These are phyloP conservation scores for Carnegiea gigantea DNA, from an alignment of 179 eudicot genomes.

Conservation along the genomic window DNA sequence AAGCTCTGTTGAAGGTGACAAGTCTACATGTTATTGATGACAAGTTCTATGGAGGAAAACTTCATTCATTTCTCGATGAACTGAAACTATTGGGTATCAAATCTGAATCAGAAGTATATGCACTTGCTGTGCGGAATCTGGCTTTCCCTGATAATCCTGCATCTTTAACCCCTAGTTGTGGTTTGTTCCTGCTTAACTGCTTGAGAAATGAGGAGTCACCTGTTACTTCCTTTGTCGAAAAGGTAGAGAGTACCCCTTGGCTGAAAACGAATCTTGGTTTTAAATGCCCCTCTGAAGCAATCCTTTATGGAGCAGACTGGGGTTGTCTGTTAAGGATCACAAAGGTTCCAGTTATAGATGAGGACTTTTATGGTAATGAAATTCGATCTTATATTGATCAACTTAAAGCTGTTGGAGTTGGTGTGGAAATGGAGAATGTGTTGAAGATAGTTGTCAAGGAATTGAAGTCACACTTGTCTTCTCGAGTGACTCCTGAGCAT, in stretches of 20 bases:
- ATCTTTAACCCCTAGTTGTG: conserved; percentile 27
- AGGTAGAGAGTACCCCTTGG: conserved; percentile 28
- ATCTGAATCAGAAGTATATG: conserved; percentile 18
- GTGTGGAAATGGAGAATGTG: conserved; percentile 23
- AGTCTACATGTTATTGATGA: conserved; percentile 32
- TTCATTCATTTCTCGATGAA: conserved; percentile 29
- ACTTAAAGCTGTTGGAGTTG: conserved; percentile 35
- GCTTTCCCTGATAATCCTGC: conserved; percentile 25
- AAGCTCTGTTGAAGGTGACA: conserved; percentile 23
- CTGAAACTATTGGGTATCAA: conserved; percentile 33
- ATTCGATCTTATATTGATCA: conserved; percentile 26
- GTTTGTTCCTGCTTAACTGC: conserved; percentile 36
- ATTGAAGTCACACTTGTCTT: conserved; percentile 24
- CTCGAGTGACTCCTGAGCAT: conserved; percentile 1
- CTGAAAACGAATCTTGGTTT: conserved; percentile 32
- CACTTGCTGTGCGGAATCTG: conserved; percentile 25
- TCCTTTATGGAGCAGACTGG: conserved; percentile 28
- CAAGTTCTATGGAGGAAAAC: conserved; percentile 32
- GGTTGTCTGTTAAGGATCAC: conserved; percentile 18
- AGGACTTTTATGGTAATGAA: conserved; percentile 30
- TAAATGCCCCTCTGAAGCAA: conserved; percentile 20
- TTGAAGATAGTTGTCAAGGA: conserved; percentile 24
- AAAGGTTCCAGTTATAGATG: conserved; percentile 29
- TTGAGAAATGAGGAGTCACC: conserved; percentile 15
- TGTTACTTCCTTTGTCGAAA: conserved; percentile 9